Evolutionary conservation across 352 stramenopile genomes (phyloP).

Genomic region (Globisporangium ultimum): DNA sequence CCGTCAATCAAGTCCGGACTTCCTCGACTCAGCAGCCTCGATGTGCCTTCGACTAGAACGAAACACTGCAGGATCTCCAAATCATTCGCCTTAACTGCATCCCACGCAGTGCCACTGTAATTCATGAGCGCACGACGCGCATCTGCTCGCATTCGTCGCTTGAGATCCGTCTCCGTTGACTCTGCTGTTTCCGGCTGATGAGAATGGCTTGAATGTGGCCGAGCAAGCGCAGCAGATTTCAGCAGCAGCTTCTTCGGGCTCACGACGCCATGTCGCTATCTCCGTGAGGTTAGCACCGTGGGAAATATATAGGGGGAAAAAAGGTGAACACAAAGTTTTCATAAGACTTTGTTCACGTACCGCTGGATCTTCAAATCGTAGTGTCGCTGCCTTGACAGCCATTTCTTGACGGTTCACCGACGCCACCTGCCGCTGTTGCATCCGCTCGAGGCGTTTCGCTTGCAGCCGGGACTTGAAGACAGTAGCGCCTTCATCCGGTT

Average conservation of each 20-base stretch:
- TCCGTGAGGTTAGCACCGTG: too few relatives aligned
- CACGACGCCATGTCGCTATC: too few relatives aligned
- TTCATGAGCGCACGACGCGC: slow-evolving; percentile 52
- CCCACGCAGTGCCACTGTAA: slow-evolving; percentile 53
- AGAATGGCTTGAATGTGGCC: neutral
- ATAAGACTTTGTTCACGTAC: too few relatives aligned
- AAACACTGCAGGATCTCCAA: slow-evolving; percentile 54
- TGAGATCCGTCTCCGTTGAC: slow-evolving; percentile 10
- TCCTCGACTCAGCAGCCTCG: slow-evolving; percentile 37
- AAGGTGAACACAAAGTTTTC: too few relatives aligned
- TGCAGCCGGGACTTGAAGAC: slow-evolving; percentile 51
- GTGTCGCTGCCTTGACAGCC: too few relatives aligned
- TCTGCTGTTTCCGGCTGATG: neutral
- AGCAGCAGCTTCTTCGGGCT: too few relatives aligned
- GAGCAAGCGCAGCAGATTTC: too few relatives aligned
- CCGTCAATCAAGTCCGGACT: slow-evolving; percentile 41
- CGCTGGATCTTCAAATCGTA: too few relatives aligned
- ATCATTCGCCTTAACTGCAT: slow-evolving; percentile 39
- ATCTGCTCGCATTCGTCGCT: slow-evolving; percentile 47
- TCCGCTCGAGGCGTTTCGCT: slow-evolving; percentile 58
- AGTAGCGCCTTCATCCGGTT: neutral
- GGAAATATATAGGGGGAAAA: too few relatives aligned
- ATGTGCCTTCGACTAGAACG: slow-evolving; percentile 55
- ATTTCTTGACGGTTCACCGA: neutral
- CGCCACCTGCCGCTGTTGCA: slow-evolving; percentile 19